Conservation (phyloP, 495 filamentous ascomycete species). For the Podospora appendiculata region DNA sequence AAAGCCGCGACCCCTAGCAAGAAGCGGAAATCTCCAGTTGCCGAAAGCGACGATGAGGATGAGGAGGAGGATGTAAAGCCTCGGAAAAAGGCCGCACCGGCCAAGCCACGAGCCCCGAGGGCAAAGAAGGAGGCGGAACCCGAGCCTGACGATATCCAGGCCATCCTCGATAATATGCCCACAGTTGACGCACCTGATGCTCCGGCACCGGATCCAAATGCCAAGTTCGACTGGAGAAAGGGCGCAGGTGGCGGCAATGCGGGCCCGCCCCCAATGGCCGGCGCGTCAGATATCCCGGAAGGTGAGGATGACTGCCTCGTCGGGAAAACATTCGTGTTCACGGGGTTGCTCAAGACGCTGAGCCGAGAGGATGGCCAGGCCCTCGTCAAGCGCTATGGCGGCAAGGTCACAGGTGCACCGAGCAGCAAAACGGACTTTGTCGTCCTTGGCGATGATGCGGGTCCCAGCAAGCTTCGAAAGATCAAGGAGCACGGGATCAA, state of each 20-base stretch:
- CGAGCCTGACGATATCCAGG: conserved; percentile 61
- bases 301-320: conserved; percentile 87
- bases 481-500: conserved; percentile 71
- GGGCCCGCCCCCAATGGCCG: conserved; percentile 53
- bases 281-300: conserved; percentile 63
- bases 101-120: conserved; percentile 50
- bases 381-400: conserved; percentile 86
- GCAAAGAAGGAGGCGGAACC: conserved; percentile 52
- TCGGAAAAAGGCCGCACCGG: conserved; percentile 52
- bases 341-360: conserved; percentile 70
- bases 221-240: conserved; percentile 65
- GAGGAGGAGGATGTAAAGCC: conserved; percentile 35
- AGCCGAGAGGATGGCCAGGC: conserved; percentile 79
- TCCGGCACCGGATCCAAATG: conserved; percentile 51
- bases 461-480: conserved; percentile 86
- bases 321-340: conserved; percentile 96
- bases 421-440: conserved; percentile 92
- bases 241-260: conserved; percentile 42
- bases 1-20: conserved; percentile 28
- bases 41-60: conserved; percentile 38
- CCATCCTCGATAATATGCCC: conserved; percentile 83
- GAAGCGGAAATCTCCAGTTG: conserved; percentile 40
- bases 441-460: conserved; percentile 83
- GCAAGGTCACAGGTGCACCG: conserved; percentile 78
- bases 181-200: conserved; percentile 75